Conservation (phyloP, 305 asterid genomes). For the Fraxinus angustifolia region DNA sequence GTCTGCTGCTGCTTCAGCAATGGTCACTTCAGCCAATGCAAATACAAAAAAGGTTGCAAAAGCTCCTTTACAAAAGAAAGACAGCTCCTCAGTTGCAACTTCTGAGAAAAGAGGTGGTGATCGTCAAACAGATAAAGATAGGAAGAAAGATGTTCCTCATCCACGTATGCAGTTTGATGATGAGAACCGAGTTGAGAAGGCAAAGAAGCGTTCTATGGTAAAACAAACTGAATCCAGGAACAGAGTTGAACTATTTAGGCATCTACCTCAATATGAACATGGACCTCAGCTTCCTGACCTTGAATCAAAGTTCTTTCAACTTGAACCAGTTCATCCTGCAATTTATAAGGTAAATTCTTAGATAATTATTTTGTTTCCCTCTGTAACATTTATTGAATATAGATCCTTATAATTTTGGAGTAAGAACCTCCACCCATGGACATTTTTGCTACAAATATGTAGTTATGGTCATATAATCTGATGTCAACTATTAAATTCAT, state of each 20-base stretch:
- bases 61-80: conserved; percentile 54
- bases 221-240: conserved; percentile 76
- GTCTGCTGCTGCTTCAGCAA: conserved; percentile 41
- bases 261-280: conserved; percentile 86
- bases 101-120: conserved; percentile 63
- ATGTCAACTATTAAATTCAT: not conserved
- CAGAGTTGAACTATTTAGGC: conserved; percentile 83
- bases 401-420: conserved; percentile 1
- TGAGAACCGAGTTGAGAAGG: conserved; percentile 74
- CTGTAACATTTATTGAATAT: not conserved
- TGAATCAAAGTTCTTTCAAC: conserved; percentile 72
- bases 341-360: conserved; percentile 56
- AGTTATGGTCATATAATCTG: not conserved
- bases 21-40: conserved; percentile 36
- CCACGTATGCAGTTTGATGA: conserved; percentile 96
- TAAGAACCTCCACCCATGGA: not conserved
- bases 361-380: not conserved
- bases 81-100: conserved; percentile 52
- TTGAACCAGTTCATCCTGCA: conserved; percentile 75
- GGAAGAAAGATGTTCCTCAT: conserved; percentile 82
- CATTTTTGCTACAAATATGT: not conserved
- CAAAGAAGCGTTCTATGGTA: conserved; percentile 78
- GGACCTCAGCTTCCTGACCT: conserved; percentile 66
- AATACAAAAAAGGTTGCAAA: conserved; percentile 48
- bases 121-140: conserved; percentile 65